These are phyloP conservation scores for Agroathelia rolfsii DNA, from an alignment of 1,284 basidiomycete species.

Conservation along the genomic window DNA sequence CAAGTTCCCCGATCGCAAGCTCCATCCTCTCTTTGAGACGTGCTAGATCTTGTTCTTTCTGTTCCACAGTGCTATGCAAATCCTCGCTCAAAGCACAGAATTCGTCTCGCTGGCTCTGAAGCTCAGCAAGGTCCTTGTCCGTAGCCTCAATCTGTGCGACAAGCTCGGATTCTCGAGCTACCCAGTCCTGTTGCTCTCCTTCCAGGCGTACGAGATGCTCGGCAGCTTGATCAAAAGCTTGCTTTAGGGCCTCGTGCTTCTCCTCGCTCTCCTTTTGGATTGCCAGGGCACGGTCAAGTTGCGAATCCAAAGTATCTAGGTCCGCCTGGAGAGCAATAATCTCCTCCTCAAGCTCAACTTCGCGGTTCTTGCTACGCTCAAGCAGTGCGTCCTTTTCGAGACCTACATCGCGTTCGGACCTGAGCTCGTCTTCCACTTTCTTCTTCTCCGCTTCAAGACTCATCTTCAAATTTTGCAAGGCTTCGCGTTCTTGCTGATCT, in stretches of 20 bases:
- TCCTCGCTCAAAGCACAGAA: conserved; percentile 63
- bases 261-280: conserved; percentile 72
- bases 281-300: conserved; percentile 74
- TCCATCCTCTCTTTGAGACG: conserved; percentile 76
- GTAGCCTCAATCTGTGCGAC: conserved; percentile 42
- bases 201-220: conserved; percentile 78
- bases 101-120: conserved; percentile 48
- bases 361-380: conserved; percentile 77
- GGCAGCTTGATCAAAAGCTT: conserved; percentile 75
- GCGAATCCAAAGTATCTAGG: conserved; percentile 76
- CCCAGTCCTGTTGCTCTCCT: conserved; percentile 65
- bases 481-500: conserved; percentile 73
- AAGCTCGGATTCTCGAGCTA: conserved; percentile 48
- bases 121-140: conserved; percentile 51
- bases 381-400: conserved; percentile 84
- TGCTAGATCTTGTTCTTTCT: conserved; percentile 74
- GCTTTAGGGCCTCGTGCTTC: conserved; percentile 60
- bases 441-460: conserved; percentile 74
- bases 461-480: conserved; percentile 72
- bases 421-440: conserved; percentile 74
- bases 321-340: conserved; percentile 74
- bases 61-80: conserved; percentile 56
- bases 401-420: conserved; percentile 72
- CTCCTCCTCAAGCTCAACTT: conserved; percentile 81
- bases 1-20: conserved; percentile 57